Conservation (phyloP, 345 rosid genomes). For the Linum usitatissimum region DNA sequence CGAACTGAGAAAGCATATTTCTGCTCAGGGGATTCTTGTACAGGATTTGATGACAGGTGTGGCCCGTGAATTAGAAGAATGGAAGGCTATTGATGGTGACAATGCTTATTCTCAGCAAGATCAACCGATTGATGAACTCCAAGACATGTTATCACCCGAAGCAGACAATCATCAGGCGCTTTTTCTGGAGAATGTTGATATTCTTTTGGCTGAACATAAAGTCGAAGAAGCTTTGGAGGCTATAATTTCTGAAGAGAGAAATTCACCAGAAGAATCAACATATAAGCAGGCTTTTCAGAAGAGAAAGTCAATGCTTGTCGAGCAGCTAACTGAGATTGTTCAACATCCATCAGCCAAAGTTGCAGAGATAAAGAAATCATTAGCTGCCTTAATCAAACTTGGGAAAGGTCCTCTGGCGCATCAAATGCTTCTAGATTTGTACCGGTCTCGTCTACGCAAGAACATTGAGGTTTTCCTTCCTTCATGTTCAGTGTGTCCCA, state of each 20-base stretch:
- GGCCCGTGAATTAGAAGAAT: slow-evolving; percentile 57
- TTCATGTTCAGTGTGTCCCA: slow-evolving; percentile 60
- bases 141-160: slow-evolving; percentile 26
- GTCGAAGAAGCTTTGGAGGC: slow-evolving; percentile 66
- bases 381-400: slow-evolving; percentile 52
- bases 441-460: slow-evolving; percentile 44
- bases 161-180: slow-evolving; percentile 23
- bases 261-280: slow-evolving; percentile 29
- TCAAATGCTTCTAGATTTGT: slow-evolving; percentile 51
- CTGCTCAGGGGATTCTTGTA: slow-evolving; percentile 75
- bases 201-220: slow-evolving; percentile 79
- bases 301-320: slow-evolving; percentile 64
- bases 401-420: slow-evolving; percentile 88
- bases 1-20: slow-evolving; percentile 77
- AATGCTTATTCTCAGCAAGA: slow-evolving; percentile 29
- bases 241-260: slow-evolving; percentile 63
- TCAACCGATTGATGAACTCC: slow-evolving; percentile 19
- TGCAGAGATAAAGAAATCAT: slow-evolving; percentile 45
- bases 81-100: slow-evolving; percentile 35
- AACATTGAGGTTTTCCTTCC: slow-evolving; percentile 59
- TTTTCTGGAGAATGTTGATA: slow-evolving; percentile 57
- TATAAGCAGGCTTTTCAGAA: slow-evolving; percentile 47
- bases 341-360: slow-evolving; percentile 50
- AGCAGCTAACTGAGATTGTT: slow-evolving; percentile 51
- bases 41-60: slow-evolving; percentile 84